Evolutionary conservation across 1,284 basidiomycete species (phyloP), one percentile per base, ranked within the genome.

Genomic region (Mycena sp.): DNA sequence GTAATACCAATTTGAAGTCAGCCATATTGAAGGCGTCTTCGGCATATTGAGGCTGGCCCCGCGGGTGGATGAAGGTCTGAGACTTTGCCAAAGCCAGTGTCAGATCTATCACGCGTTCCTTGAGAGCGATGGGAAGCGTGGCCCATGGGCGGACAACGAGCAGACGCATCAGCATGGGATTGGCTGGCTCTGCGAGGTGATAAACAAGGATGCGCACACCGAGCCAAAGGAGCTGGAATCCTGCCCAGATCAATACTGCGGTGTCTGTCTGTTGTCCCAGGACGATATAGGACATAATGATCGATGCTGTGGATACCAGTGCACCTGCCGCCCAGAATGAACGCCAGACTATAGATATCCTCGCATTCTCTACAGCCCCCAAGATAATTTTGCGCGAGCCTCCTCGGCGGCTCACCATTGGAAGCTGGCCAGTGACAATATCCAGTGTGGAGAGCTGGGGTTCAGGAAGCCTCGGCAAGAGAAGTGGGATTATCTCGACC

Each of bases 191-290:
- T 1, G 62, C 48, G 37, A 69, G 23, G 44, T 68, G 56, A 48
- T 68, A 63, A 17, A 70, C 28, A 12, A 67, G 29, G 23, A 65
- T 61, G 3, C 69, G 57, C 35, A 49, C 25, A 4, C 41, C 43
- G 19, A 72, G 64, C 71, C 69, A 72, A 19, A 69, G 46, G 12
- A 67, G 25, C 50, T 71, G 71, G 50, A 71, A 72, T 1, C 57
- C 70, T 5, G 56, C 57, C 69, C 71, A 72, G 12, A 64, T 41
- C 23, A 61, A 41, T 6, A 65, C 63, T 11, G 64, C 45, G 37
- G 37, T 6, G 16, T n/a, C 32, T 10, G 59, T 30, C 45, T 64
- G 58, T 12, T 58, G 14, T 6, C 56, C 49, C 19, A 72, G 56
- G 29, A 61, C 21, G 49, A 69, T 46, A 58, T 72, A 72, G 6